These are phyloP conservation scores for Lactifluus volemus DNA, from an alignment of 768 basidiomycete genomes.

Conservation along the genomic window DNA sequence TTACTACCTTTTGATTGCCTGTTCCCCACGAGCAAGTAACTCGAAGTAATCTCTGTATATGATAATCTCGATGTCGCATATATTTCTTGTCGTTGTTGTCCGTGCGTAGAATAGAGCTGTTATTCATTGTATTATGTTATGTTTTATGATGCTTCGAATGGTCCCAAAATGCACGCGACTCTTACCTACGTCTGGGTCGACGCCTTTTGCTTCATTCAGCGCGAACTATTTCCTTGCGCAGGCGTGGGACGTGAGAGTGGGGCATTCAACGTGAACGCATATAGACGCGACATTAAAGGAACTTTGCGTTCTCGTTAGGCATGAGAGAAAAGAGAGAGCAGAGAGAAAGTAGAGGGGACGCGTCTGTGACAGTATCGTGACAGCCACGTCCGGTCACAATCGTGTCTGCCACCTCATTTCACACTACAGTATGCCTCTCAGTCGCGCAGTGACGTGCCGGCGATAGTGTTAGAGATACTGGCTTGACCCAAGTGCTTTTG, in stretches of 20 bases:
- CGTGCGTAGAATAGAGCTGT: conserved; percentile 7
- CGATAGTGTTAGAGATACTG: too few relatives aligned
- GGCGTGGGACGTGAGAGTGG: background rate
- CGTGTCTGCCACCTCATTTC: too few relatives aligned
- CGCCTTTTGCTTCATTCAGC: background rate
- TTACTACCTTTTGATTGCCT: too few relatives aligned
- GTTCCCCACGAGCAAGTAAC: too few relatives aligned
- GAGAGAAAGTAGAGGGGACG: too few relatives aligned
- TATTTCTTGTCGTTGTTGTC: background rate
- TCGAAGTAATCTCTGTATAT: background rate
- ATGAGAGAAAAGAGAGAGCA: too few relatives aligned
- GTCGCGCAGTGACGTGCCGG: too few relatives aligned
- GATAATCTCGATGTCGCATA: background rate
- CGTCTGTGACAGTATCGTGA: too few relatives aligned
- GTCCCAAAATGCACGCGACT: background rate
- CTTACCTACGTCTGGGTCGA: background rate
- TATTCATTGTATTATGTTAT: conserved; percentile 5
- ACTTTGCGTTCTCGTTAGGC: background rate
- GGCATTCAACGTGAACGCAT: background rate
- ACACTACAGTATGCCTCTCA: too few relatives aligned
- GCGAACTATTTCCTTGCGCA: background rate
- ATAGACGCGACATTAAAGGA: background rate
- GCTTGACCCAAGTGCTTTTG: too few relatives aligned
- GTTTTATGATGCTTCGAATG: background rate
- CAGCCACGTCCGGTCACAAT: too few relatives aligned